Base-by-base conservation (phyloP, 2,329 filamentous ascomycete species). In the Fusarium phyllophilum region DNA sequence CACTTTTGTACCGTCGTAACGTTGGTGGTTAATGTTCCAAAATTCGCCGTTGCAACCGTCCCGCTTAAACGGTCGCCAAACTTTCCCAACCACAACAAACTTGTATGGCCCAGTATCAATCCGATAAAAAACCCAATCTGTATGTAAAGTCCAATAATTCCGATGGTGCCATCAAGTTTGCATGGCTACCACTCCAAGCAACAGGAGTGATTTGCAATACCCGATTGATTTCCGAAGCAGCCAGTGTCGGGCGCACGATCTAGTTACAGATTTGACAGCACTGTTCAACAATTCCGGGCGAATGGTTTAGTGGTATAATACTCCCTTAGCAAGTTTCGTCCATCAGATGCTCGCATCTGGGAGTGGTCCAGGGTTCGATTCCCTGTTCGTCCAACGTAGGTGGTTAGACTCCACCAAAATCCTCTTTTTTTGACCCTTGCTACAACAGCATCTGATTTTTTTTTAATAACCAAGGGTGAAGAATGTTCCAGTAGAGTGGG, bases 291-390 rank as follows among this genome's bases (percentile, higher is more conserved):
- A 44, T 33, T 41, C 54, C 14, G 62, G 62, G 62, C 62, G 62
- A 62, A 65, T 62, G 57, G 56, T 65, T 62, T 62, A 62, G 62
- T 62, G 56, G 62, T 62, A 65, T 51, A 64, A 62, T 62, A 64
- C 45, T 64, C 62, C 62, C 62, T 62, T 64, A 62, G 56, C 62
- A 65, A 51, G 38, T 45, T 65, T 51, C 45, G 56, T 61, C 44
- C 22, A 44, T 51, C 45, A n/a, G 56, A 51, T 62, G 45, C 44
- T 31, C 12, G 42, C 54, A 64, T 61, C 56, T 62, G 56, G 45
- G 62, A 62, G 45, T 65, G 56, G 56, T 65, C 62, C 56, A 62
- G 62, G 62, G 56, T 65, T 65, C 45, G 57, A 65, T 65, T 62
- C 57, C 62, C 46, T 65, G 57, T 62, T 65, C 62, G 62, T 62